Conservation (phyloP, 768 basidiomycete species). For the Mycena vitilis region DNA sequence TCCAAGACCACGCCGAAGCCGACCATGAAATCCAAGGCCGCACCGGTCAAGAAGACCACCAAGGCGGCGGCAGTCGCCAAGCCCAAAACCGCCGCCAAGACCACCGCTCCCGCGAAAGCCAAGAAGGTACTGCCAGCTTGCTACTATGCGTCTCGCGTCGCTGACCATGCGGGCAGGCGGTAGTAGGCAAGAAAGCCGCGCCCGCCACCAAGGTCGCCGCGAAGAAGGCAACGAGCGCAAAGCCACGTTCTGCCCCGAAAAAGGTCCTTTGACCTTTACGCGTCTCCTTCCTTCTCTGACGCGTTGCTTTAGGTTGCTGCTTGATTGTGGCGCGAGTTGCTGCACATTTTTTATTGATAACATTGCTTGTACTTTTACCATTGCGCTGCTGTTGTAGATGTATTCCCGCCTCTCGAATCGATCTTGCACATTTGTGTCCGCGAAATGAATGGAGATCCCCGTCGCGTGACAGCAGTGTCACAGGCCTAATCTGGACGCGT, state of each 20-base stretch:
- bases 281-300: neutral
- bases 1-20: slow-evolving; percentile 11
- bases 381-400: neutral
- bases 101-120: slow-evolving; percentile 15
- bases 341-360: slow-evolving; percentile 12
- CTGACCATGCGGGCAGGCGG: slow-evolving; percentile 7
- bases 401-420: neutral
- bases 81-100: slow-evolving; percentile 13
- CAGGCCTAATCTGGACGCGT: too few relatives aligned
- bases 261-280: neutral
- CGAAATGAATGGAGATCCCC: too few relatives aligned
- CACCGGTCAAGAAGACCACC: slow-evolving; percentile 15
- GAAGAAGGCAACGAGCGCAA: slow-evolving; percentile 19
- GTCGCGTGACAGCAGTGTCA: too few relatives aligned
- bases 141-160: neutral
- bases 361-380: slow-evolving; percentile 24
- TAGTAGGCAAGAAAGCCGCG: slow-evolving; percentile 25
- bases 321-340: neutral
- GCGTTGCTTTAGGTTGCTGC: neutral
- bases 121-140: slow-evolving; percentile 23
- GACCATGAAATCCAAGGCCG: slow-evolving; percentile 17
- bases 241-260: slow-evolving; percentile 11
- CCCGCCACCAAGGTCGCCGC: slow-evolving; percentile 20
- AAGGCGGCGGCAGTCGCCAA: slow-evolving; percentile 22
- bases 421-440: neutral